phyloP scores from a whole-genome alignment of 2,329 filamentous ascomycete species.

The Pseudogymnoascus sp. region DNA sequence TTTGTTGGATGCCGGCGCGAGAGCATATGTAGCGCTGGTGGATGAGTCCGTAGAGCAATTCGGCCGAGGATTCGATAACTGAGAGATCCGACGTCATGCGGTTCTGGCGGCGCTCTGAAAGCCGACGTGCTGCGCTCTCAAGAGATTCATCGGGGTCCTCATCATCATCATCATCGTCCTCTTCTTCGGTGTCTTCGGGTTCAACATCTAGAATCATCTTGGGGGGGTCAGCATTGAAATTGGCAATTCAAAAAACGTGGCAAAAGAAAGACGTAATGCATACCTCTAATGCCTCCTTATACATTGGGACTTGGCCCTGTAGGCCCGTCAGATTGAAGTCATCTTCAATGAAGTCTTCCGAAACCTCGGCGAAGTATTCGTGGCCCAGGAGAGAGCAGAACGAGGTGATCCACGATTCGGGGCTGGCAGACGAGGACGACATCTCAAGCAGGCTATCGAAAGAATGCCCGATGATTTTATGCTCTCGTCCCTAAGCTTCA shows the following conservation, averaged over 20 bases:
- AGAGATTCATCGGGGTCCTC: conserved; percentile 58
- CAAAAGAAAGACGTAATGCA: conserved; percentile 10
- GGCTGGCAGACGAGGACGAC: conserved; percentile 2
- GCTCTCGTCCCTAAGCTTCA: conserved; percentile 7
- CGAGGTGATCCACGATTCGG: conserved; percentile 93
- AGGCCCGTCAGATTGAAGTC: conserved; percentile 97
- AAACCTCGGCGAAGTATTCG: conserved; percentile 98
- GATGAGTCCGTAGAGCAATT: conserved; percentile 95
- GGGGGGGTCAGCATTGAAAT: conserved; percentile 16
- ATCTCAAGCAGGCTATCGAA: conserved; percentile 6
- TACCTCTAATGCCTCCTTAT: conserved; percentile 93
- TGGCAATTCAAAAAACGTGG: background rate
- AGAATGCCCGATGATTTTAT: conserved; percentile 1
- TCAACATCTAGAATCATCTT: conserved; percentile 98
- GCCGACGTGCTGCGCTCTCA: conserved; percentile 39
- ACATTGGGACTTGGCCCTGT: conserved; percentile 93
- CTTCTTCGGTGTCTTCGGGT: conserved; percentile 83
- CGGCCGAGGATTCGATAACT: conserved; percentile 94
- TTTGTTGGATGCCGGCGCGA: conserved; percentile 91
- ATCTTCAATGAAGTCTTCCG: conserved; percentile 98
- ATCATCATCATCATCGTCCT: conserved; percentile 57
- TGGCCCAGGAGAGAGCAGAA: conserved; percentile 94
- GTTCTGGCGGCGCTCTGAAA: conserved; percentile 63
- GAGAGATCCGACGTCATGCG: conserved; percentile 88
- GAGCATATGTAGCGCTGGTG: conserved; percentile 98